Conservation (phyloP, 305 asterid species). For the Fraxinus dipetala region DNA sequence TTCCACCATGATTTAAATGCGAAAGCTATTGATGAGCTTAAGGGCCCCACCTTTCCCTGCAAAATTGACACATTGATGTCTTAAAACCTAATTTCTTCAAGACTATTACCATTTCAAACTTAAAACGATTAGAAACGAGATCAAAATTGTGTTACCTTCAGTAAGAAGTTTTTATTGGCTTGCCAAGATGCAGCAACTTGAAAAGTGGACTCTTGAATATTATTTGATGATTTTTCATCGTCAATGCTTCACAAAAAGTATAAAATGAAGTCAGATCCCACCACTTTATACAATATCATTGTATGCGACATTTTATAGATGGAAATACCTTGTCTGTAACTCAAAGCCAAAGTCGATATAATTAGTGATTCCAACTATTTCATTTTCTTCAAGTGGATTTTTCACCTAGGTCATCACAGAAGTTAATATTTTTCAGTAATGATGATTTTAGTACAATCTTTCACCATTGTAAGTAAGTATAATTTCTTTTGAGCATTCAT, state of each 20-base stretch:
- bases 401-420: constrained; percentile 47
- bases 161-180: constrained; percentile 77
- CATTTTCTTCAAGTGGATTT: constrained; percentile 79
- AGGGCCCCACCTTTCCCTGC: constrained; percentile 85
- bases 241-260: constrained; percentile 49
- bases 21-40: constrained; percentile 74
- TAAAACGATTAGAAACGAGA: background rate
- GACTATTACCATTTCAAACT: background rate
- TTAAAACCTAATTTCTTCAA: constrained; percentile 4
- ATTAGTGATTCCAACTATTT: constrained; percentile 85
- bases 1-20: constrained; percentile 98
- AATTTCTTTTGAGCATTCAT: background rate
- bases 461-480: background rate
- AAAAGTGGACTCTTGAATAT: constrained; percentile 65
- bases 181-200: constrained; percentile 98
- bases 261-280: constrained; percentile 17
- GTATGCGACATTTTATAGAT: background rate
- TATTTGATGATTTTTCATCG: constrained; percentile 43
- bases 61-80: constrained; percentile 11
- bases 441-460: background rate
- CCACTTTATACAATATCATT: constrained; percentile 2
- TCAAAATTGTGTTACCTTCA: constrained; percentile 48
- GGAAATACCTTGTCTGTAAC: constrained; percentile 69
- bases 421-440: constrained; percentile 21
- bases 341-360: constrained; percentile 90